phyloP scores from a whole-genome alignment of 768 basidiomycete species.

The Coprinopsis cinerea region DNA sequence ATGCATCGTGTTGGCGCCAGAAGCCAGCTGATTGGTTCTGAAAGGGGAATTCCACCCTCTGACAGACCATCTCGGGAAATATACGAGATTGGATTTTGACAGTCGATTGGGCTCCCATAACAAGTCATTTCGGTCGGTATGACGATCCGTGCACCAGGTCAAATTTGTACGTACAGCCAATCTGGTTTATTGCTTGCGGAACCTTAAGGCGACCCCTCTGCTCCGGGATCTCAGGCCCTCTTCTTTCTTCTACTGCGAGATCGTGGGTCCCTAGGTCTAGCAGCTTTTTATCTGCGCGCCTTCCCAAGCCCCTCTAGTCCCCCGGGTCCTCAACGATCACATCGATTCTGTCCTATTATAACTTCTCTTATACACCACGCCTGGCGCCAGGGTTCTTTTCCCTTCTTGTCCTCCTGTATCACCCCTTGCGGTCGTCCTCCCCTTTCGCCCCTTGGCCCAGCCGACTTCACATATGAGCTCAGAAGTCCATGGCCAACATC shows the following conservation, averaged over 20 bases:
- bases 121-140: conserved; percentile 20
- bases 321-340: conserved; percentile 5
- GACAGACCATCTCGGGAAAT: background rate
- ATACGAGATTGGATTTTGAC: conserved; percentile 6
- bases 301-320: conserved; percentile 8
- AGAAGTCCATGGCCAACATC: conserved; percentile 19
- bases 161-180: conserved; percentile 1
- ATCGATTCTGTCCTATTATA: conserved; percentile 8
- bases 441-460: background rate
- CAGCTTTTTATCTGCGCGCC: conserved; percentile 10
- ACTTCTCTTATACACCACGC: conserved; percentile 2
- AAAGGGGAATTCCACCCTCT: too few species aligned
- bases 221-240: background rate
- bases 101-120: conserved; percentile 1
- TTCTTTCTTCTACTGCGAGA: background rate
- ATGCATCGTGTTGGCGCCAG: background rate
- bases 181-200: conserved; percentile 11
- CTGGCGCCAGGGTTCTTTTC: background rate
- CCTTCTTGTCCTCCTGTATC: background rate
- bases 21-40: too few species aligned
- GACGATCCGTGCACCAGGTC: conserved; percentile 19
- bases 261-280: conserved; percentile 2
- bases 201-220: background rate
- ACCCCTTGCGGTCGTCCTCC: background rate
- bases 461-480: conserved; percentile 12